These are phyloP conservation scores for Ogataea kodamae DNA, from an alignment of 805 yeast genomes.

Conservation along the genomic window DNA sequence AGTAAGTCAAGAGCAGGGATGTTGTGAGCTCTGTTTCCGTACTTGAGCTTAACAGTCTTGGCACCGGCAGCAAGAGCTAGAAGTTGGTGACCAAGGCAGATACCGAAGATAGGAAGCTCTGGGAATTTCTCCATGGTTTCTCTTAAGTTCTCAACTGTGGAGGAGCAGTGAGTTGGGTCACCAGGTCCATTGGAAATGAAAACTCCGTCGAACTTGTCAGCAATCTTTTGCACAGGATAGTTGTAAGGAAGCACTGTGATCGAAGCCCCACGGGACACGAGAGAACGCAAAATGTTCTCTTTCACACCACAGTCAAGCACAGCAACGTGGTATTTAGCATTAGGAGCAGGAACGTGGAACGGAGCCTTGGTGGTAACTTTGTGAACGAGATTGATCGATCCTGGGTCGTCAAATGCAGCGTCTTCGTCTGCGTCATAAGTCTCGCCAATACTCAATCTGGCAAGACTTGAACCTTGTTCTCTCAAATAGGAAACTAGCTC, in stretches of 20 bases:
- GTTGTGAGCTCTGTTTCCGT: conserved; percentile 98
- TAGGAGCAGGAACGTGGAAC: conserved; percentile 73
- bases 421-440: conserved; percentile 90
- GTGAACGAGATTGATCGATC: conserved; percentile 82
- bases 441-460: conserved; percentile 84
- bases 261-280: conserved; percentile 93
- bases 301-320: conserved; percentile 98
- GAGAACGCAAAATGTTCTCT: conserved; percentile 92
- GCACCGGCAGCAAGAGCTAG: conserved; percentile 95
- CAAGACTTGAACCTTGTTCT: conserved; percentile 94
- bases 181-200: conserved; percentile 97
- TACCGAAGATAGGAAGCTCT: conserved; percentile 90
- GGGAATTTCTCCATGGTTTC: conserved; percentile 60
- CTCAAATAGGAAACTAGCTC: conserved; percentile 87
- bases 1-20: conserved; percentile 90
- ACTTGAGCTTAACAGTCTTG: conserved; percentile 84
- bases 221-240: conserved; percentile 88
- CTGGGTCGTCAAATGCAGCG: conserved; percentile 88
- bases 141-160: conserved; percentile 71
- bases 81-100: conserved; percentile 96
- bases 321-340: conserved; percentile 72
- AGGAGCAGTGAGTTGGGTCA: conserved; percentile 87
- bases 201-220: conserved; percentile 89
- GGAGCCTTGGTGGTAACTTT: conserved; percentile 95
- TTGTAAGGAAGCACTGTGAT: conserved; percentile 96